Evolutionary conservation across 2,329 filamentous ascomycete species (phyloP), one percentile per base, ranked within the genome.

Genomic region (Ophiosphaerella korrae): DNA sequence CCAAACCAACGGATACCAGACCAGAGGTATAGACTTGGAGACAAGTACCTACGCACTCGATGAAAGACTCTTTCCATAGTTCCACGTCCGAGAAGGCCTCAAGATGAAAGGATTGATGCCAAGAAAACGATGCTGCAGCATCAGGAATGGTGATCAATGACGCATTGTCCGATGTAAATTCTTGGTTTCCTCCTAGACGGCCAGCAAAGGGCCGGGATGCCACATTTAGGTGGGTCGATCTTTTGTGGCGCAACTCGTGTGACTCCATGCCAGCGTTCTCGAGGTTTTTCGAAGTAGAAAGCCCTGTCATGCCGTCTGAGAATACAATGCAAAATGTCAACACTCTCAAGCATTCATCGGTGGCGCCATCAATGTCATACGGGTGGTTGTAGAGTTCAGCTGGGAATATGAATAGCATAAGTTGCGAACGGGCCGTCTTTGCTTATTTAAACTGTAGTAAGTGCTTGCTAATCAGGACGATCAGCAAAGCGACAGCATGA

Each of bases 141-240:
- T 73, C 68, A 13, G 67, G 66, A 21, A 61, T 57, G 7, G 61
- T 52, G 7, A 58, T 33, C 14, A 55, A 56, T 8, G 53, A 49
- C n/a, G 57, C 44, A 36, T 58, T 57, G 42, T 61, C 55, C n/a
- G 58, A 36, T 2, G 60, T 67, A 44, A 71, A 71, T 38, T 67
- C 64, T 44, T 70, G 66, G 35, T 71, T 72, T 8, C 68, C 70
- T 23, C 70, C 70, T 26, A 73, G 67, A 21, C 70, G 67, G 5
- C 70, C 70, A 12, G 64, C 70, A 52, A 73, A 66, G 2, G 62
- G 59, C 14, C 62, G 42, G 7, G 57, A 58, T 11, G 58, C 53
- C 7, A 64, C 42, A 11, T 53, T 18, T n/a, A 54, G 48, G 14
- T 29, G 14, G 13, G 35, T 29, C 9, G 34, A 39, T 32, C 37